Percentiles rank a stretch among this genome's conserved stretches.
phyloP scores from a whole-genome alignment of 345 rosid genomes.

The Eucalyptus victrix region DNA sequence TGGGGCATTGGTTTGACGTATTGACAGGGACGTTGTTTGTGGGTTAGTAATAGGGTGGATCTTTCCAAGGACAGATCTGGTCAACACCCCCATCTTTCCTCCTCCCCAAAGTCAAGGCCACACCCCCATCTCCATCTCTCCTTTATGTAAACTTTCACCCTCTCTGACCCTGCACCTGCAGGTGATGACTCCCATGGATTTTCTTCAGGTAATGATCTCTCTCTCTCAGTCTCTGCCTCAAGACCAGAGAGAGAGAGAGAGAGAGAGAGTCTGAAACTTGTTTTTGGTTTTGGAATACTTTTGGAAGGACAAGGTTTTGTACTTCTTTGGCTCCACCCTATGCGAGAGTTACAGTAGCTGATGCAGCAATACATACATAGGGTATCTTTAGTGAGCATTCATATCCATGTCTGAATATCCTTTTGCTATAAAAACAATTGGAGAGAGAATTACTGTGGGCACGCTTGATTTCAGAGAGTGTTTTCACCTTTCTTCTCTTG shows the following conservation, averaged over 20 bases:
- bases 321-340: neutral
- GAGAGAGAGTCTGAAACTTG: neutral
- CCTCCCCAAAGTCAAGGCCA: neutral
- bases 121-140: neutral
- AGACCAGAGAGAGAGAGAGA: neutral
- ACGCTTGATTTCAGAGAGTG: neutral
- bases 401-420: neutral
- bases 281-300: neutral
- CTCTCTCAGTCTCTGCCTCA: neutral
- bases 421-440: neutral
- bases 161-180: neutral
- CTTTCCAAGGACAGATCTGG: slow-evolving; percentile 24
- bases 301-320: neutral
- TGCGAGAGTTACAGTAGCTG: neutral
- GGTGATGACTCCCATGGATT: neutral
- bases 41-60: slow-evolving; percentile 13
- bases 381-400: neutral
- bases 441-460: neutral
- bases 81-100: slow-evolving; percentile 1
- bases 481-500: neutral
- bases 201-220: neutral
- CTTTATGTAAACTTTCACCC: neutral
- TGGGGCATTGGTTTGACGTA: neutral
- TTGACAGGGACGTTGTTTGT: neutral
- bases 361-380: neutral